Evolutionary conservation across 148 eudicot genomes (phyloP).

Genomic region (Drosera capensis): DNA sequence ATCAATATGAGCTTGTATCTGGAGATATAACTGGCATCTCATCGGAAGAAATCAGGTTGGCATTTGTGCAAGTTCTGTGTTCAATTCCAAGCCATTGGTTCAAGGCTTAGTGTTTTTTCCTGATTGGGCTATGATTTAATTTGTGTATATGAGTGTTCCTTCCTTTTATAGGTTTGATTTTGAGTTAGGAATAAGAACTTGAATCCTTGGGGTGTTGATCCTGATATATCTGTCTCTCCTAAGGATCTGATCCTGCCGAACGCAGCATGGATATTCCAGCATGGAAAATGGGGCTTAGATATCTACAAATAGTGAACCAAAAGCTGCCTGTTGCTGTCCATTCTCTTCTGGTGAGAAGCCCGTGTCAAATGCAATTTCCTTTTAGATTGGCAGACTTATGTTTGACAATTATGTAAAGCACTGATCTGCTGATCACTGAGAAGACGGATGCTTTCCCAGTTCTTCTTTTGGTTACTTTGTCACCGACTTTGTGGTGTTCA

Average conservation of each 20-base stretch:
- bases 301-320: conserved; percentile 56
- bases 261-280: conserved; percentile 99
- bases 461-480: too few species aligned
- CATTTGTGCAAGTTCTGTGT: neutral
- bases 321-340: conserved; percentile 80
- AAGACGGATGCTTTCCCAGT: too few species aligned
- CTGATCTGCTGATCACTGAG: too few species aligned
- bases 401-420: too few species aligned
- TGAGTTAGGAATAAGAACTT: neutral
- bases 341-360: conserved; percentile 60
- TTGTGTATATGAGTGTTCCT: neutral
- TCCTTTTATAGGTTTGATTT: neutral
- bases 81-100: neutral
- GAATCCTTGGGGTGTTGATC: conserved; percentile 43
- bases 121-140: neutral
- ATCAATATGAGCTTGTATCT: conserved; percentile 84
- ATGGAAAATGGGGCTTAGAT: conserved; percentile 84
- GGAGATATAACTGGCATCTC: conserved; percentile 54
- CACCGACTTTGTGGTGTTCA: too few species aligned
- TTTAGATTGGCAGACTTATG: too few species aligned
- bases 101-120: neutral
- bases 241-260: conserved; percentile 97
- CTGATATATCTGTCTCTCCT: conserved; percentile 60
- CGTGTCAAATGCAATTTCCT: too few species aligned
- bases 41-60: conserved; percentile 95